Percentiles rank a stretch among this genome's conserved stretches.
phyloP scores from a whole-genome alignment of 257 asterid genomes.

The Nyctanthes arbortristis region DNA sequence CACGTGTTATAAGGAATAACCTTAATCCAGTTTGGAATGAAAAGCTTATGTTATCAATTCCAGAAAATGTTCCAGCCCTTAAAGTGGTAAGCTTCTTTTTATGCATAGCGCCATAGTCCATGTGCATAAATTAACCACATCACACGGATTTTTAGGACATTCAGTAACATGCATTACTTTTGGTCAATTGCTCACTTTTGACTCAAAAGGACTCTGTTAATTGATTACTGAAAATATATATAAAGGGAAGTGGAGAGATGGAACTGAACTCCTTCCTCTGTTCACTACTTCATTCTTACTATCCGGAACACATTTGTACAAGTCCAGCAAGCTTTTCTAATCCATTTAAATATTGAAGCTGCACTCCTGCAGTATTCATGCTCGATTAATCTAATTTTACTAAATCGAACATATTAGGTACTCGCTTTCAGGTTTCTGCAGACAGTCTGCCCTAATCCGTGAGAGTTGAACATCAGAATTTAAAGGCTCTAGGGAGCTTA shows the following conservation, averaged over 20 bases:
- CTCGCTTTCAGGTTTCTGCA: too few relatives aligned
- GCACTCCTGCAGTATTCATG: background rate
- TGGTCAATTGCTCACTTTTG: background rate
- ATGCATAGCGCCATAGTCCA: too few relatives aligned
- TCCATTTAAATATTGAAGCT: background rate
- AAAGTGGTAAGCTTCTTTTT: constrained; percentile 46
- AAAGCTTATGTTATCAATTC: constrained; percentile 68
- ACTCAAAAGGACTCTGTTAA: background rate
- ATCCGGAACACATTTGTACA: background rate
- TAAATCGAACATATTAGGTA: too few relatives aligned
- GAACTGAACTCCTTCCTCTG: background rate
- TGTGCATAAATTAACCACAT: background rate
- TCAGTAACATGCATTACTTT: background rate
- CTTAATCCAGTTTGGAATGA: constrained; percentile 84
- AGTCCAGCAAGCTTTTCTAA: background rate
- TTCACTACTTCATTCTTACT: background rate
- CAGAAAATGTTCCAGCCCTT: constrained; percentile 59
- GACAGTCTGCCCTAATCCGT: too few relatives aligned
- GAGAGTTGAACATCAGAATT: background rate
- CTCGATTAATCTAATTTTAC: background rate
- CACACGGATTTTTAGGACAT: background rate
- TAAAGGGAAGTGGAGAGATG: background rate
- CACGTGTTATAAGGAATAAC: constrained; percentile 73
- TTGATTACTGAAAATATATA: background rate
- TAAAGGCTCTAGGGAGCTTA: background rate